These are phyloP conservation scores for Bromus sterilis DNA, from an alignment of 176 grass and related monocot genomes.

Conservation along the genomic window DNA sequence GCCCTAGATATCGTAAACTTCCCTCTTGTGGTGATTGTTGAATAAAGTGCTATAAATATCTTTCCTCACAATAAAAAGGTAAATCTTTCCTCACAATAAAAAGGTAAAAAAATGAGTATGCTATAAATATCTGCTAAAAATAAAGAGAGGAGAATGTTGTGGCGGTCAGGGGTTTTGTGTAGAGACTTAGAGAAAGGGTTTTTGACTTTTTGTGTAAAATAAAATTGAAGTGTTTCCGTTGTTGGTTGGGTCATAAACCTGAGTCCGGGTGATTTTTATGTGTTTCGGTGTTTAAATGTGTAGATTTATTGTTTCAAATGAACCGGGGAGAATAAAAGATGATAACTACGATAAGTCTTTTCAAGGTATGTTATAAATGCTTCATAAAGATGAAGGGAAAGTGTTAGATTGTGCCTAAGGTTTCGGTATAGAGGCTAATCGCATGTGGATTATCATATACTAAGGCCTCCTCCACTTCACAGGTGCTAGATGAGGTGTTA, in stretches of 20 bases:
- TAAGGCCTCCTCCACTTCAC: no score
- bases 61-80: no score
- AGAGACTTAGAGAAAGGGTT: no score
- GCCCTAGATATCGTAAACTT: no score
- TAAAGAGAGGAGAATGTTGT: not conserved
- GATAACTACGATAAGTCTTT: not conserved
- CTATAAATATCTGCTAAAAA: not conserved
- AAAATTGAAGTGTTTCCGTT: not conserved
- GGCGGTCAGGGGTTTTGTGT: no score
- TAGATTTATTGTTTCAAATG: not conserved
- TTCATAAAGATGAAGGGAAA: not conserved
- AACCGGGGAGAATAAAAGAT: not conserved
- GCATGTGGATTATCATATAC: no score
- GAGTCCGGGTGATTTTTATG: not conserved
- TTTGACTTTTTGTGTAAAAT: no score
- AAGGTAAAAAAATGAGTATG: no score
- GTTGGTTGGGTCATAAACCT: not conserved
- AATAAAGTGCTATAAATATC: no score
- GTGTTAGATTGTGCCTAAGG: not conserved
- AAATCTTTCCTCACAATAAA: no score
- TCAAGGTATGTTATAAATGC: not conserved
- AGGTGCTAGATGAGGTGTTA: no score
- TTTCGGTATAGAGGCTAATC: not conserved
- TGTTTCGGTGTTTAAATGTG: not conserved
- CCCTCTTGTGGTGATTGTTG: no score